These are phyloP conservation scores for Emiliania huxleyi DNA, from an alignment of 78 protist genomes.

Conservation along the genomic window DNA sequence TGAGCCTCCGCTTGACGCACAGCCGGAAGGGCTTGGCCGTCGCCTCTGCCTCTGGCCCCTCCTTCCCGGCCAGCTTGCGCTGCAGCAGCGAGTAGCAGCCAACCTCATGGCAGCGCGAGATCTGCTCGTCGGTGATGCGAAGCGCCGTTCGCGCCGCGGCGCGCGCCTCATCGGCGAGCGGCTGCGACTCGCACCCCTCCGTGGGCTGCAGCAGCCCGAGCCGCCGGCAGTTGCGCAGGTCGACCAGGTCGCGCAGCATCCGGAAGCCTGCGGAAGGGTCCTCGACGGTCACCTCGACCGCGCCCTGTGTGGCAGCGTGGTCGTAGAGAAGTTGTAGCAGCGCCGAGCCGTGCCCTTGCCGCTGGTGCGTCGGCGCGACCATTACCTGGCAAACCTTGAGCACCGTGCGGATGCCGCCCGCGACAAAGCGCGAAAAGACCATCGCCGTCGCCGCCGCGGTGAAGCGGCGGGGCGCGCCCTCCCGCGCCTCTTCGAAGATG, in stretches of 20 bases:
- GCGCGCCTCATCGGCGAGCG: not conserved
- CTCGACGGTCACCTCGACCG: not conserved
- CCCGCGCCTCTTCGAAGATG: not conserved
- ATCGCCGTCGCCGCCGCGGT: not conserved
- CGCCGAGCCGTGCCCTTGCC: not conserved
- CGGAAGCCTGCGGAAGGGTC: not conserved
- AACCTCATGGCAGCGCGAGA: not conserved
- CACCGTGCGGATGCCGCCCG: not conserved
- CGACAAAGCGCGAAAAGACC: not conserved
- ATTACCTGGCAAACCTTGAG: not conserved
- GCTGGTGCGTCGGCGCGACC: not conserved
- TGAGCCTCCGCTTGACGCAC: not conserved
- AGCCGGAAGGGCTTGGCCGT: not conserved
- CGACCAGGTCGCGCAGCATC: not conserved
- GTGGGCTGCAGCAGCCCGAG: not conserved
- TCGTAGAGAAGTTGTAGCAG: not conserved
- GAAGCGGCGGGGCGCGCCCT: not conserved
- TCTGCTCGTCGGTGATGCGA: not conserved
- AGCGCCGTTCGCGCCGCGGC: not conserved
- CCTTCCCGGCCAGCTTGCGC: not conserved
- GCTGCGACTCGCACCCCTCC: not conserved
- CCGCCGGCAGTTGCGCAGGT: not conserved
- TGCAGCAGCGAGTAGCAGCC: not conserved
- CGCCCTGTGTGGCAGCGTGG: not conserved
- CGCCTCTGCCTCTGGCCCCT: not conserved